These are phyloP conservation scores for Jatropha multifida DNA, from an alignment of 441 rosid species.

Conservation along the genomic window DNA sequence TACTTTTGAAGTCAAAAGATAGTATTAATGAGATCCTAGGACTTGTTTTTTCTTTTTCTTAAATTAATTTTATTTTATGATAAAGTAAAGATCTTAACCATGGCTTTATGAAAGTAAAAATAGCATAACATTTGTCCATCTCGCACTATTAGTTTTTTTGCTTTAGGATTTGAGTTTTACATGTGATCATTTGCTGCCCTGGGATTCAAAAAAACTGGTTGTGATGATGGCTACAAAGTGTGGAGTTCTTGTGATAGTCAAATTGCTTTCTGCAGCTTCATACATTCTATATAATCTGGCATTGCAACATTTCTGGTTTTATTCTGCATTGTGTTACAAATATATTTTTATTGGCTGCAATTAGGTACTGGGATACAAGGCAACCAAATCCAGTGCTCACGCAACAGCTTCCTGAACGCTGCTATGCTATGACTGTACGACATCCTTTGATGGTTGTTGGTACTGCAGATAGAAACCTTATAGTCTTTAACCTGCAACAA, in stretches of 20 bases:
- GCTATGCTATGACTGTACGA: conserved; percentile 74
- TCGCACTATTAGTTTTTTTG: conserved; percentile 5
- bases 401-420: conserved; percentile 94
- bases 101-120: background rate
- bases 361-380: conserved; percentile 93
- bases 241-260: background rate
- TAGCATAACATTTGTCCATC: background rate
- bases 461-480: conserved; percentile 88
- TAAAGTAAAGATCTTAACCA: background rate
- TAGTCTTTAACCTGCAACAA: conserved; percentile 79
- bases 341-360: background rate
- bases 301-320: background rate
- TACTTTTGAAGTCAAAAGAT: background rate
- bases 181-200: background rate
- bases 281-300: background rate
- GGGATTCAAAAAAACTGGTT: background rate
- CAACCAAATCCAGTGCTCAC: conserved; percentile 84
- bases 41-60: background rate
- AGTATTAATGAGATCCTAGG: background rate
- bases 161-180: background rate
- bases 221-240: background rate
- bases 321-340: background rate
- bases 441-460: conserved; percentile 96
- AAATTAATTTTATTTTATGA: background rate
- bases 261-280: background rate